Conservation (phyloP, 441 rosid species). For the Pelargonium fulgidum region DNA sequence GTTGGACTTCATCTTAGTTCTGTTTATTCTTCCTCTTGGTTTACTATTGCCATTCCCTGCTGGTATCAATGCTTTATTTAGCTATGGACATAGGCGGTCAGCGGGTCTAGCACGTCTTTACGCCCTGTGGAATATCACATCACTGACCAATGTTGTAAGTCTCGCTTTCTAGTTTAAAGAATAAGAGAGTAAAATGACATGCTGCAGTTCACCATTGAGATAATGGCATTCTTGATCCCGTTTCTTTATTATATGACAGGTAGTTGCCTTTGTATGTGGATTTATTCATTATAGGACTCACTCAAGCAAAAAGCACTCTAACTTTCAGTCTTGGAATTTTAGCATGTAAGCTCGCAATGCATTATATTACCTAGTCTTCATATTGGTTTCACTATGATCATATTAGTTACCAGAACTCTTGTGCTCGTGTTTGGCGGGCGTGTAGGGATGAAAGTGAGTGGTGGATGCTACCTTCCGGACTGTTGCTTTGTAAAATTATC, state of each 20-base stretch:
- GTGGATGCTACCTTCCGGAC: constrained; percentile 98
- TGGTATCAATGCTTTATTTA: constrained; percentile 97
- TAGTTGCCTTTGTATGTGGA: constrained; percentile 88
- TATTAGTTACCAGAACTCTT: not conserved
- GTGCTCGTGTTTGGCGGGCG: constrained; percentile 3
- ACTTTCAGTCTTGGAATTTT: constrained; percentile 91
- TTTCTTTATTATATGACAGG: constrained; percentile 37
- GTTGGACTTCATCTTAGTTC: constrained; percentile 70
- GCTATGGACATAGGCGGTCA: constrained; percentile 97
- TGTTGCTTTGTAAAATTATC: constrained; percentile 79
- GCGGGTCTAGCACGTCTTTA: constrained; percentile 96
- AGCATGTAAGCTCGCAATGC: constrained; percentile 48
- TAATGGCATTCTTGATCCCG: not conserved
- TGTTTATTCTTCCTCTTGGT: constrained; percentile 87
- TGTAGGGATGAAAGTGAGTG: constrained; percentile 99
- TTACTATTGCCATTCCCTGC: constrained; percentile 97
- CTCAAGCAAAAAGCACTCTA: constrained; percentile 57
- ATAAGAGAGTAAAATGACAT: not conserved
- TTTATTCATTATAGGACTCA: constrained; percentile 60
- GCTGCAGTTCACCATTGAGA: not conserved
- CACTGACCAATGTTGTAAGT: constrained; percentile 91
- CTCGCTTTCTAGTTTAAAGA: constrained; percentile 13
- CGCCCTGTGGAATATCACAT: constrained; percentile 90
- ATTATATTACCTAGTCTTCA: not conserved
- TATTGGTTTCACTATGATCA: constrained; percentile 20